Evolutionary conservation across 768 basidiomycete species (phyloP).

Genomic region (Leccinum uliginosum): DNA sequence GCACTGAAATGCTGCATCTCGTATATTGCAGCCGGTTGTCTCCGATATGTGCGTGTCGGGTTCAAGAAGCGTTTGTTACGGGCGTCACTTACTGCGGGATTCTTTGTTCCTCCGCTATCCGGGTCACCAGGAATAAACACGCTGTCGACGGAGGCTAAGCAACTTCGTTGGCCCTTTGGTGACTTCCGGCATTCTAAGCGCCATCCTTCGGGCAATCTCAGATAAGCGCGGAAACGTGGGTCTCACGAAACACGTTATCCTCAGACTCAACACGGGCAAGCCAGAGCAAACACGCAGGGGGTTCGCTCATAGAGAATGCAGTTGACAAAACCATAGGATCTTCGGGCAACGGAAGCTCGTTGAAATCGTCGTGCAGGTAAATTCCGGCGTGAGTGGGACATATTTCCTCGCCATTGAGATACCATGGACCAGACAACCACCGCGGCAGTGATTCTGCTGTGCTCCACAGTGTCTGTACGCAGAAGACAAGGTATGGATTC

Average conservation of each 20-base stretch:
- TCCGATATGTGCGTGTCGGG: slow-evolving; percentile 12
- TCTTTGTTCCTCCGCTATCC: slow-evolving; percentile 4
- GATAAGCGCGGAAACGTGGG: slow-evolving; percentile 10
- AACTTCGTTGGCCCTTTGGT: slow-evolving; percentile 5
- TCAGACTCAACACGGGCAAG: neutral
- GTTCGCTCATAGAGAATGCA: slow-evolving; percentile 5
- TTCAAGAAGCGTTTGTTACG: neutral
- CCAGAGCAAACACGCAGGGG: neutral
- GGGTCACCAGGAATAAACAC: slow-evolving; percentile 18
- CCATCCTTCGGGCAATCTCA: slow-evolving; percentile 13
- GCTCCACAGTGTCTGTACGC: too few relatives aligned
- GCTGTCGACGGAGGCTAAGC: slow-evolving; percentile 11
- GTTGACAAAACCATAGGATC: slow-evolving; percentile 6
- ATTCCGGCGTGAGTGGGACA: too few relatives aligned
- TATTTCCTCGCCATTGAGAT: too few relatives aligned
- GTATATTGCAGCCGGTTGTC: slow-evolving; percentile 13
- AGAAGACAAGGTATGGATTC: too few relatives aligned
- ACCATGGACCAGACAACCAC: too few relatives aligned
- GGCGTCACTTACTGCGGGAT: slow-evolving; percentile 2
- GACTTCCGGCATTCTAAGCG: slow-evolving; percentile 11
- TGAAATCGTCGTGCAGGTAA: too few relatives aligned
- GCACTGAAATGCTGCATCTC: slow-evolving; percentile 1
- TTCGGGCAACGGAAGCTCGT: slow-evolving; percentile 8
- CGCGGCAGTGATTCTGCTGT: too few relatives aligned
- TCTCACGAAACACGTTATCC: neutral